phyloP scores from a whole-genome alignment of 2,329 filamentous ascomycete species.

The Fusarium coffeatum region DNA sequence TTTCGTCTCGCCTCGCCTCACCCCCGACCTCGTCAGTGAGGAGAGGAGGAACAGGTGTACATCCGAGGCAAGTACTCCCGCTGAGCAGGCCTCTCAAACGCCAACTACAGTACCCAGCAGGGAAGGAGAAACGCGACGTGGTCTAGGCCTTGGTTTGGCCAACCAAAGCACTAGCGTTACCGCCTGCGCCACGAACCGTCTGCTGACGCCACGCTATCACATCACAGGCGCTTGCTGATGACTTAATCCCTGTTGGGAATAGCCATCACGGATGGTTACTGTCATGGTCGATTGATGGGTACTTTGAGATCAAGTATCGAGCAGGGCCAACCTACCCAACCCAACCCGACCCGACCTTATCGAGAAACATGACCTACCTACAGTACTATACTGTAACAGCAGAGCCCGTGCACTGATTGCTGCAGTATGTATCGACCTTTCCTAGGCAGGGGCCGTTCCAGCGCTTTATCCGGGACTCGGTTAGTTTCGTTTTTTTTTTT shows the following conservation, averaged over 20 bases:
- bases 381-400: conserved; percentile 9
- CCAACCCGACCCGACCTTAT: background rate
- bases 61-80: conserved; percentile 22
- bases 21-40: conserved; percentile 24
- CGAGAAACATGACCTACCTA: conserved; percentile 1
- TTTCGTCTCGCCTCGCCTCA: conserved; percentile 33
- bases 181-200: conserved; percentile 33
- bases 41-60: conserved; percentile 28
- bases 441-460: conserved; percentile 38
- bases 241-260: conserved; percentile 32
- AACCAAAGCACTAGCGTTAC: conserved; percentile 19
- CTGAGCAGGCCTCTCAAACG: conserved; percentile 17
- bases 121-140: conserved; percentile 13
- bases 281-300: conserved; percentile 17
- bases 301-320: conserved; percentile 29
- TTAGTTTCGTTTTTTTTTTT: conserved; percentile 1
- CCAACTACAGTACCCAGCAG: conserved; percentile 5
- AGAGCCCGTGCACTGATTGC: conserved; percentile 16
- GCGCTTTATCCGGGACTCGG: conserved; percentile 27
- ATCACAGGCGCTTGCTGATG: conserved; percentile 25
- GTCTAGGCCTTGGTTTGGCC: conserved; percentile 23
- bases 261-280: conserved; percentile 12
- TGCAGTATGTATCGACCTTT: conserved; percentile 16
- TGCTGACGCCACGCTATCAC: conserved; percentile 40
- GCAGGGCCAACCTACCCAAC: background rate